Evolutionary conservation across 192 early-diverging fungal genomes (phyloP).

Genomic region (Coemansia sp.): DNA sequence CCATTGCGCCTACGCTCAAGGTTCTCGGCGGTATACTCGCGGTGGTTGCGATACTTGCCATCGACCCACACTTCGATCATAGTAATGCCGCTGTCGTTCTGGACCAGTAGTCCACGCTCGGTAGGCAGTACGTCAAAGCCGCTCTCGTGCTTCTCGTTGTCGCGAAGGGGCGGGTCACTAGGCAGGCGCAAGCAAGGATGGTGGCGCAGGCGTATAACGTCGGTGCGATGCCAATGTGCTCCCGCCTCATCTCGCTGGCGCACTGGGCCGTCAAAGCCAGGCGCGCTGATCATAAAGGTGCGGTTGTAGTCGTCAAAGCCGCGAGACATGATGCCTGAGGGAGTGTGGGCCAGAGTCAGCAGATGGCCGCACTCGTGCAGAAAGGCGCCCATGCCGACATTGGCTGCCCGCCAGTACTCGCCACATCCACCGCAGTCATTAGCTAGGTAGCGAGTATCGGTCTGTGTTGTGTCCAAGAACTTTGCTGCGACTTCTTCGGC

Average conservation of each 20-base stretch:
- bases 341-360: slow-evolving; percentile 63
- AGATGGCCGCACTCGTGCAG: slow-evolving; percentile 74
- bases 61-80: slow-evolving; percentile 64
- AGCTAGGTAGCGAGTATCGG: slow-evolving; percentile 59
- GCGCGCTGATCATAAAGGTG: slow-evolving; percentile 65
- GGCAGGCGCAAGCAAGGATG: slow-evolving; percentile 65
- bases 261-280: slow-evolving; percentile 54
- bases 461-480: slow-evolving; percentile 61
- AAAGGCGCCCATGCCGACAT: slow-evolving; percentile 74
- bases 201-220: slow-evolving; percentile 61
- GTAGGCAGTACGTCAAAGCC: slow-evolving; percentile 31
- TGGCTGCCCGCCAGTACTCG: slow-evolving; percentile 64
- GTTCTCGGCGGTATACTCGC: slow-evolving; percentile 59
- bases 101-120: slow-evolving; percentile 43
- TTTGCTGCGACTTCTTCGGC: slow-evolving; percentile 63
- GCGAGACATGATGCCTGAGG: slow-evolving; percentile 63
- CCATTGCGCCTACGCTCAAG: slow-evolving; percentile 29
- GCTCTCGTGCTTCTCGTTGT: slow-evolving; percentile 22
- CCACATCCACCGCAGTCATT: slow-evolving; percentile 66
- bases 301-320: slow-evolving; percentile 71
- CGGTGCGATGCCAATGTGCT: slow-evolving; percentile 68
- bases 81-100: slow-evolving; percentile 57
- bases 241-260: slow-evolving; percentile 61
- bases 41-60: slow-evolving; percentile 50
- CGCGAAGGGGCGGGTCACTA: slow-evolving; percentile 37